Percentiles rank a stretch among this genome's conserved stretches.
phyloP scores from a whole-genome alignment of 352 stramenopile genomes.

The Achlya hypogyna region DNA sequence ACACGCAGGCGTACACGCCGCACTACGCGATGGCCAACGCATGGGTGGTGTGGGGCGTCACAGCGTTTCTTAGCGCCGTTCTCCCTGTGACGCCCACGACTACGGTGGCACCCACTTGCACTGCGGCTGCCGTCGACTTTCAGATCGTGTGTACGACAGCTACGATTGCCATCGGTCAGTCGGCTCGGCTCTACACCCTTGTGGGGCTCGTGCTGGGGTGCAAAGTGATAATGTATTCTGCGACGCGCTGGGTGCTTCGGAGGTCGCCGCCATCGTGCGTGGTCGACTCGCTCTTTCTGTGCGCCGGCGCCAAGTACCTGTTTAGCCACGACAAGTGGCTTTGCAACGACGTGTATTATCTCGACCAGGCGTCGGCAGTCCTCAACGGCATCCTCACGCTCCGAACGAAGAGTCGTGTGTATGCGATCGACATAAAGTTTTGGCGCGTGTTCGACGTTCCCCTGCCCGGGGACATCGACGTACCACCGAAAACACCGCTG shows the following conservation, averaged over 20 bases:
- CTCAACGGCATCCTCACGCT: not conserved
- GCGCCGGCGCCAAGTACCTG: not conserved
- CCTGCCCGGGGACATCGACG: not conserved
- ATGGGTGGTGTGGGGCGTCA: not conserved
- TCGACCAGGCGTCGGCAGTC: not conserved
- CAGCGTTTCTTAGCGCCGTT: not conserved
- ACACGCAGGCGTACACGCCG: conserved; percentile 8
- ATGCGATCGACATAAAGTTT: not conserved
- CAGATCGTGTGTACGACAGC: conserved; percentile 11
- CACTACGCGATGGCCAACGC: not conserved
- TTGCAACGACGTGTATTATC: not conserved
- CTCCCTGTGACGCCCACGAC: not conserved
- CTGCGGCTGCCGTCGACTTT: conserved; percentile 1
- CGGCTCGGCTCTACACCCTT: not conserved
- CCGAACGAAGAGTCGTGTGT: not conserved
- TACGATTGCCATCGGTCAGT: not conserved
- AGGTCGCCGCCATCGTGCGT: not conserved
- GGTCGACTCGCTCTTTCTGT: not conserved
- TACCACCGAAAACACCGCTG: not conserved
- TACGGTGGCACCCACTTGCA: not conserved
- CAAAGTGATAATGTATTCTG: not conserved
- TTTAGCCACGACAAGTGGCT: not conserved
- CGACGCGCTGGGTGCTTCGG: not conserved
- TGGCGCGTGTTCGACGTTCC: not conserved
- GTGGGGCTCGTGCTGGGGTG: not conserved